Percentiles rank a stretch among this genome's conserved stretches.
These are phyloP conservation scores for Boletus smithii DNA, from an alignment of 1,284 basidiomycete species.

Conservation along the genomic window DNA sequence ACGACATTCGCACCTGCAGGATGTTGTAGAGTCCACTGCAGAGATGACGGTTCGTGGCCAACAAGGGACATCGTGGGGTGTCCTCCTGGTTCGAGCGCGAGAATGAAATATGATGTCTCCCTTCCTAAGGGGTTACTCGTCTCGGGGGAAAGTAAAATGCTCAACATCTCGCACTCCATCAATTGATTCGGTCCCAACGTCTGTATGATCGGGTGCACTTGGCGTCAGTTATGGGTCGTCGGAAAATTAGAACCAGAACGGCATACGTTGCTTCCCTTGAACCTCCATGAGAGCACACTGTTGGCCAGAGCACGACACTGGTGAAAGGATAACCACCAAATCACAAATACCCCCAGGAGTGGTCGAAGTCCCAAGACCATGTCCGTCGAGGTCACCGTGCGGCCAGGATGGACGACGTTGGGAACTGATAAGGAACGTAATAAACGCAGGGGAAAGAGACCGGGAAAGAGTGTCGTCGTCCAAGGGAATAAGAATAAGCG, in stretches of 20 bases:
- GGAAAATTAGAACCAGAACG: neutral
- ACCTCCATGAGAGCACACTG: neutral
- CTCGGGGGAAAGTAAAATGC: slow-evolving; percentile 4
- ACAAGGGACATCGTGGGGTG: slow-evolving; percentile 1
- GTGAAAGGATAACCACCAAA: slow-evolving; percentile 1
- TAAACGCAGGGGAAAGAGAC: neutral
- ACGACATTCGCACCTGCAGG: slow-evolving; percentile 12
- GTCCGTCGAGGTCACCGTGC: neutral
- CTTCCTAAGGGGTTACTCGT: neutral
- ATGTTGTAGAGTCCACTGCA: slow-evolving; percentile 18
- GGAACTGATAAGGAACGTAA: neutral
- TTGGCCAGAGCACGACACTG: slow-evolving; percentile 7
- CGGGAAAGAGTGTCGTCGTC: neutral
- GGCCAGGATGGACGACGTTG: slow-evolving; percentile 1
- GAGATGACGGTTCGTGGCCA: slow-evolving; percentile 4
- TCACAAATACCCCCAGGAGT: neutral
- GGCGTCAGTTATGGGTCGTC: slow-evolving; percentile 1
- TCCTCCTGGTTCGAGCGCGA: slow-evolving; percentile 15
- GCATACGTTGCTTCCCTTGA: slow-evolving; percentile 7
- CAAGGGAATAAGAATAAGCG: neutral
- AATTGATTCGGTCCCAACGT: neutral
- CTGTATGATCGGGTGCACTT: neutral
- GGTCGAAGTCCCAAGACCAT: slow-evolving; percentile 8
- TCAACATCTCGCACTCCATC: slow-evolving; percentile 16
- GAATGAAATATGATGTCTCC: slow-evolving; percentile 7